Base-by-base conservation (phyloP, 1,139 yeast genomes). In the Scheffersomyces lignicola region DNA sequence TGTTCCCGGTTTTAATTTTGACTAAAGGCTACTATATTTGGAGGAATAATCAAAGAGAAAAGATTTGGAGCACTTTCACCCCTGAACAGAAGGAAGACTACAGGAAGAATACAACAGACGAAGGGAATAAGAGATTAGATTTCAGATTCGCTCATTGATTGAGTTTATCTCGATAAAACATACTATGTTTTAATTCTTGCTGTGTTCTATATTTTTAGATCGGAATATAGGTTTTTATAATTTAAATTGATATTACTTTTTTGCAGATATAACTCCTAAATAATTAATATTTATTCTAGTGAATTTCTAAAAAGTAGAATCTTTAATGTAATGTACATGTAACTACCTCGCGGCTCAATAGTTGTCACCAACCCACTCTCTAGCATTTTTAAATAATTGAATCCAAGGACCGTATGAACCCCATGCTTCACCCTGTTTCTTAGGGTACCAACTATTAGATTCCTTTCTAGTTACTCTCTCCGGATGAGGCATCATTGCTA, bases 401-500 rank as follows among this genome's bases (percentile, higher is more conserved):
- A 92, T 78, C 99, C 99, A 94, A 36, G 99, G 99, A 37, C 95
- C 95, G 52, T 83, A 78, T 12, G 71, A 76, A 28, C 81, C 83
- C 85, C 89, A 79, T 35, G 69, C 69, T 29, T 60, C 64, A 32
- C 80, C 80, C 54, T 83, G 83, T 37, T 76, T 80, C 25, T 62
- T 60, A 33, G 97, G 97, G 57, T 87, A 87, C 81, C 89, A 92
- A 7, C 97, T 88, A 67, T 90, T 90, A 41, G 95, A 71, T 62
- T 87, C 96, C 56, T 80, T 69, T 65, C 96, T 78, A 40, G 83
- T 76, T 32, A 88, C 94, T 69, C 99, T 87, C 65, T 94, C 99
- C 17, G 99, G 98, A 59, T 94, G 99, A 32, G 99, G 99, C 99
- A 94, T 94, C 89, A 94, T 80, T 3, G 97, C 97, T 53, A 94